Conservation (phyloP, 108 stramenopile species). For the Nitzschia sp. region DNA sequence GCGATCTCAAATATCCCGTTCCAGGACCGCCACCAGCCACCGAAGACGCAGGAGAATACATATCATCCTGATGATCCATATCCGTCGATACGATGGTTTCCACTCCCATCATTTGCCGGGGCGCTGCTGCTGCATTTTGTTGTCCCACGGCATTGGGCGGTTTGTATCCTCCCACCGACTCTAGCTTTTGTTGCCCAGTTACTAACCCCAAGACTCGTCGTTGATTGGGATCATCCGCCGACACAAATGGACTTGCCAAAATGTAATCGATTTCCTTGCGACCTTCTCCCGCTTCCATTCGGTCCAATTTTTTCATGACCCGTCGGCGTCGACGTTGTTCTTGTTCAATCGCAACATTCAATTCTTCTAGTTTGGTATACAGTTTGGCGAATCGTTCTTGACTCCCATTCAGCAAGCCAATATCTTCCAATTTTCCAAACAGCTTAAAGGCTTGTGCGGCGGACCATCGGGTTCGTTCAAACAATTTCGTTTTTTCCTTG, state of each 20-base stretch:
- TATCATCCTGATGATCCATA: slow-evolving; percentile 11
- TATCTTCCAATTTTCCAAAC: slow-evolving; percentile 66
- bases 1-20: neutral
- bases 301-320: slow-evolving; percentile 84
- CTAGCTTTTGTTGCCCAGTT: neutral
- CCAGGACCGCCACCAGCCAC: neutral
- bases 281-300: slow-evolving; percentile 80
- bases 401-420: slow-evolving; percentile 64
- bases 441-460: slow-evolving; percentile 42
- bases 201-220: slow-evolving; percentile 38
- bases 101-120: neutral
- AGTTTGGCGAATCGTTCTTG: slow-evolving; percentile 76
- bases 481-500: slow-evolving; percentile 72
- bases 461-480: slow-evolving; percentile 33
- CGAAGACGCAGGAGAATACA: neutral
- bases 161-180: slow-evolving; percentile 10
- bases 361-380: slow-evolving; percentile 67
- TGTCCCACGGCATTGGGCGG: slow-evolving; percentile 2
- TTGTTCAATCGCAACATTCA: slow-evolving; percentile 72
- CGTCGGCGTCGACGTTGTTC: slow-evolving; percentile 73
- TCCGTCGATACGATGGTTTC: slow-evolving; percentile 11
- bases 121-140: neutral
- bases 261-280: slow-evolving; percentile 85
- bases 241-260: slow-evolving; percentile 69
- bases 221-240: slow-evolving; percentile 42